phyloP scores from a whole-genome alignment of 305 asterid species.

The Fraxinus greggii region DNA sequence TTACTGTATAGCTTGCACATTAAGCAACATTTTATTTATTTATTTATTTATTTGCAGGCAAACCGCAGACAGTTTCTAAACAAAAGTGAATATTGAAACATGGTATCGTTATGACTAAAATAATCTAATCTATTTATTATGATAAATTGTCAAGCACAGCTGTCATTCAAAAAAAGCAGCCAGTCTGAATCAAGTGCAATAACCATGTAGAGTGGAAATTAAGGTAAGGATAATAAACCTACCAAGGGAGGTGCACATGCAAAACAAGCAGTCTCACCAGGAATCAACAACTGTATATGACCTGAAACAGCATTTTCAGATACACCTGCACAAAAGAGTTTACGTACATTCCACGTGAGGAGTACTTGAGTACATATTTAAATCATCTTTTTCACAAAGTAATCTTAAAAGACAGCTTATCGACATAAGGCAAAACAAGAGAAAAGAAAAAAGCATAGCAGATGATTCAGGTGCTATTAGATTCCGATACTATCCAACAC shows the following conservation, averaged over 20 bases:
- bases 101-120: not conserved
- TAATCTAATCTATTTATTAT: not conserved
- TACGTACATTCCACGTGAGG: conserved; percentile 21
- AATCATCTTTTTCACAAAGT: conserved; percentile 7
- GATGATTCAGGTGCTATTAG: not conserved
- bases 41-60: not conserved
- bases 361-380: conserved; percentile 18
- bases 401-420: conserved; percentile 14
- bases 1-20: conserved; percentile 16
- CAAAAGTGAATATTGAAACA: not conserved
- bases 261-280: conserved; percentile 97
- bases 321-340: conserved; percentile 55
- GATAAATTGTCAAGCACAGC: not conserved
- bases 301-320: conserved; percentile 99
- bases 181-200: not conserved
- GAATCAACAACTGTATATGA: conserved; percentile 87
- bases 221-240: conserved; percentile 29
- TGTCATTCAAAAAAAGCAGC: not conserved
- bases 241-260: conserved; percentile 99
- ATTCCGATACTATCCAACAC: not conserved
- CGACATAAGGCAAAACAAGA: conserved; percentile 3
- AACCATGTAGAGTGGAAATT: not conserved
- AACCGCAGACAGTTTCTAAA: not conserved
- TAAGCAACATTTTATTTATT: not conserved
- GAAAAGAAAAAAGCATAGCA: not conserved